Evolutionary conservation across 2,329 filamentous ascomycete genomes (phyloP), one percentile per base, ranked within the genome.

Genomic region (Magnaporthiopsis poae): DNA sequence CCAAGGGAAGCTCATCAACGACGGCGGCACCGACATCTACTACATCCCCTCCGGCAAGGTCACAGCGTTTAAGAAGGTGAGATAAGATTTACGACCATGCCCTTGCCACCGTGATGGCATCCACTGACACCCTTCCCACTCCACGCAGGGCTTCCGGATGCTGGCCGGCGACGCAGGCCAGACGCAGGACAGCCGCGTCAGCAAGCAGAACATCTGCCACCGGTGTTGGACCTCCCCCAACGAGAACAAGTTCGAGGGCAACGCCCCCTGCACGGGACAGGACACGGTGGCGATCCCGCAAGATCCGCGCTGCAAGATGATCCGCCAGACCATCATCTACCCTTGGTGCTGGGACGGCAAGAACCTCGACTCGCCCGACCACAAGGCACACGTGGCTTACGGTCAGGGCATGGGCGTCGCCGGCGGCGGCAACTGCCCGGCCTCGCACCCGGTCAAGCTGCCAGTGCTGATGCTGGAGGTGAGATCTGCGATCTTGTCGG

Each of bases 311-410:
- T 82, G 80, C 77, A 81, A 82, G 75, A 81, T 82, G 77, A 82
- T 83, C 75, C 79, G 81, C 69, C 80, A 82, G 72, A 82, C 80
- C 71, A 80, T 82, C 73, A 81, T 82, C 73, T 83, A 82, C 75
- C 78, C 78, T 21, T 65, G 63, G 63, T 72, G 68, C 60, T 85
- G 82, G 82, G 76, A 85, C 67, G 82, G 82, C 59, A 75, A 75
- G 60, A 76, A 82, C 68, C 69, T 80, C 60, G 81, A 83, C 70
- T 74, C 77, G 8, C 65, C 75, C 1, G 77, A 83, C 71, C 80
- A 83, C 73, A 65, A 74, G 71, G 76, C 74, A 69, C 80, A 82
- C 73, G 78, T 82, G 27, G 75, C 79, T 29, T 83, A 82, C 74
- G 75, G 75, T 73, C 75, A 76, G 60, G 78, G 79, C 62, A 72